Evolutionary conservation across 805 yeast species (phyloP).

Genomic region (Pichia occidentalis): DNA sequence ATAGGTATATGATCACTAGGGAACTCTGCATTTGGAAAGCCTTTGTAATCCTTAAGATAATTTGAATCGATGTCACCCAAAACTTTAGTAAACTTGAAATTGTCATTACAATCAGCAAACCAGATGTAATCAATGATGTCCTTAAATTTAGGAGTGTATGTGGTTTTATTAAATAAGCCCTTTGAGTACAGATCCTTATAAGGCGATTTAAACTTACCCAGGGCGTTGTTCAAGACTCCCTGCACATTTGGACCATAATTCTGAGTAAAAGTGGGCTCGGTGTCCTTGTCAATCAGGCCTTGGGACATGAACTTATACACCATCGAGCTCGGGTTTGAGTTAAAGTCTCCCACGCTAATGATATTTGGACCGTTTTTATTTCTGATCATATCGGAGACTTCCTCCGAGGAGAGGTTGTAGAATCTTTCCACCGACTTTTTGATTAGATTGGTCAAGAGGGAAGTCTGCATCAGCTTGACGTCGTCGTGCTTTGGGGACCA

Average conservation of each 20-base stretch:
- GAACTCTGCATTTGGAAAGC: conserved; percentile 51
- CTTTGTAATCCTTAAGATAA: conserved; percentile 27
- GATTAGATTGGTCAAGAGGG: conserved; percentile 34
- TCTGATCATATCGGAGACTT: conserved; percentile 10
- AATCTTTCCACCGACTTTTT: conserved; percentile 24
- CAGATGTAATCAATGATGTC: conserved; percentile 56
- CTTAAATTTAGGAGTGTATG: conserved; percentile 43
- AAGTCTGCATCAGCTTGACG: conserved; percentile 48
- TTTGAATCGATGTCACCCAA: conserved; percentile 42
- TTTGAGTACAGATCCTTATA: conserved; percentile 23
- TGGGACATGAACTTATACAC: conserved; percentile 40
- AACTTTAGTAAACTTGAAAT: conserved; percentile 35
- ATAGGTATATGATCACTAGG: conserved; percentile 46
- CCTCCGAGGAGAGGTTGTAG: conserved; percentile 11
- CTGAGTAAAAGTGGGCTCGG: conserved; percentile 15
- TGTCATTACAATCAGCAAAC: conserved; percentile 28
- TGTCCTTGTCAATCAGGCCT: conserved; percentile 20
- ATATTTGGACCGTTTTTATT: conserved; percentile 26
- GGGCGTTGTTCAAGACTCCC: conserved; percentile 9
- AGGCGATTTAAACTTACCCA: conserved; percentile 24
- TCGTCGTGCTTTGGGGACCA: conserved; percentile 50
- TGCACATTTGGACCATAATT: conserved; percentile 15
- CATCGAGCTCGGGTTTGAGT: conserved; percentile 43
- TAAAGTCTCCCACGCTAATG: conserved; percentile 51
- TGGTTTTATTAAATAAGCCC: conserved; percentile 29